A percentile compares a stretch with the other conserved stretches of the same genome.
These are phyloP conservation scores for Candida sp. DNA, from an alignment of 1,139 yeast species.

Conservation along the genomic window DNA sequence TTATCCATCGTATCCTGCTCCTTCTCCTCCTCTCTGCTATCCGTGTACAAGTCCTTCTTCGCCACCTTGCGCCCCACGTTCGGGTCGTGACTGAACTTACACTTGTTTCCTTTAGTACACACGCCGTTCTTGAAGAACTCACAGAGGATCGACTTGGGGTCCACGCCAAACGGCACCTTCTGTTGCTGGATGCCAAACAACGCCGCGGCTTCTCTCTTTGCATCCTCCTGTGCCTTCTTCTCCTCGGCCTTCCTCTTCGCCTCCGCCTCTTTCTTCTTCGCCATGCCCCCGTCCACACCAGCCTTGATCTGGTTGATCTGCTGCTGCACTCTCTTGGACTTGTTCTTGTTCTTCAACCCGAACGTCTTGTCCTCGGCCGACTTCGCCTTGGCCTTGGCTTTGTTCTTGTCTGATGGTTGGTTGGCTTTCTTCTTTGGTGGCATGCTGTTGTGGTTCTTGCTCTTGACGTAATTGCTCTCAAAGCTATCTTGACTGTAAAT, in stretches of 20 bases:
- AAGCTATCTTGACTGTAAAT: not conserved
- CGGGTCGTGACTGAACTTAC: conserved; percentile 95
- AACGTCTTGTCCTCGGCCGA: conserved; percentile 89
- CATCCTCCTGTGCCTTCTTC: conserved; percentile 89
- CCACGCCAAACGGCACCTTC: conserved; percentile 96
- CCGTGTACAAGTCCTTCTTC: conserved; percentile 93
- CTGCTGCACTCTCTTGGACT: conserved; percentile 90
- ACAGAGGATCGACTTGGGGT: conserved; percentile 94
- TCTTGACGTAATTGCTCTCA: conserved; percentile 1
- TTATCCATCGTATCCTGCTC: conserved; percentile 91
- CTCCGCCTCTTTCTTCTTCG: conserved; percentile 78
- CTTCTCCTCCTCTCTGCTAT: conserved; percentile 69
- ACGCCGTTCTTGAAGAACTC: conserved; percentile 88
- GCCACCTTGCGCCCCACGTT: conserved; percentile 85
- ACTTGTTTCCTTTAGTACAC: conserved; percentile 88
- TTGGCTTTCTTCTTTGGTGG: conserved; percentile 74
- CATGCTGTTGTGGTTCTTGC: conserved; percentile 34
- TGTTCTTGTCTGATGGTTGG: conserved; percentile 61
- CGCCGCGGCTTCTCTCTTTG: conserved; percentile 85
- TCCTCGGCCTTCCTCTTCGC: conserved; percentile 80
- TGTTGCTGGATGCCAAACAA: conserved; percentile 76
- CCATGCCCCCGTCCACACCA: conserved; percentile 65
- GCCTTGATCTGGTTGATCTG: conserved; percentile 77
- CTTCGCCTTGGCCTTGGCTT: conserved; percentile 71
- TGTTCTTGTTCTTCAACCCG: conserved; percentile 93